Evolutionary conservation across 2,329 filamentous ascomycete species (phyloP).

Genomic region (Keithomyces neogunnii): DNA sequence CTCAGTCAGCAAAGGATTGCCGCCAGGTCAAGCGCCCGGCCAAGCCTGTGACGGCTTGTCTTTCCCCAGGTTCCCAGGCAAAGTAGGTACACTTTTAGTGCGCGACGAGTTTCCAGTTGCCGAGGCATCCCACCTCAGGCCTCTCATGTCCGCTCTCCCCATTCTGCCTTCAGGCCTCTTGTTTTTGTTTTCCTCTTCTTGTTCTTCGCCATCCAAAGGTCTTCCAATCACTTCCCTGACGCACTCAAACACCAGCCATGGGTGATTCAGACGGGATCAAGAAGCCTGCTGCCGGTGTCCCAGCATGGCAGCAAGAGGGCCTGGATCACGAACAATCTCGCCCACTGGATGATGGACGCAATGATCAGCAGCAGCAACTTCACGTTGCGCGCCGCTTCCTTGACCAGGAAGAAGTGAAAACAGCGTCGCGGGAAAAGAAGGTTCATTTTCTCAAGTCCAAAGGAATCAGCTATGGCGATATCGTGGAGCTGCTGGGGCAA

Average conservation of each 20-base stretch:
- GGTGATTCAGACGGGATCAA: constrained; percentile 22
- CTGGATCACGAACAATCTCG: constrained; percentile 10
- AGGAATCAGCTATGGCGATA: constrained; percentile 58
- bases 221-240: too few species aligned
- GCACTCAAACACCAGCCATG: constrained; percentile 16
- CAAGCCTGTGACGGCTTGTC: too few species aligned
- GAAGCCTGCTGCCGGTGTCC: constrained; percentile 15
- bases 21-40: too few species aligned
- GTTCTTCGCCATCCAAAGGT: background rate
- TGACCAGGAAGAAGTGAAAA: constrained; percentile 61
- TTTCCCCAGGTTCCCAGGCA: too few species aligned
- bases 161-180: background rate
- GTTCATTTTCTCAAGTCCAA: constrained; percentile 69
- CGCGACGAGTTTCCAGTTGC: background rate
- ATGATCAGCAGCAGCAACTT: constrained; percentile 21
- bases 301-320: constrained; percentile 22
- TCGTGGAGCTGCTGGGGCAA: constrained; percentile 54
- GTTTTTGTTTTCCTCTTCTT: background rate
- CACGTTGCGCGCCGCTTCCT: constrained; percentile 71
- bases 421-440: constrained; percentile 65
- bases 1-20: too few species aligned
- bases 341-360: background rate
- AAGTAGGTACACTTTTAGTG: too few species aligned
- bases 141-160: background rate
- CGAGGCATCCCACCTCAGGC: background rate